These are phyloP conservation scores for Rhizopus stolonifer DNA, from an alignment of 371 early-diverging fungal species.

Conservation along the genomic window DNA sequence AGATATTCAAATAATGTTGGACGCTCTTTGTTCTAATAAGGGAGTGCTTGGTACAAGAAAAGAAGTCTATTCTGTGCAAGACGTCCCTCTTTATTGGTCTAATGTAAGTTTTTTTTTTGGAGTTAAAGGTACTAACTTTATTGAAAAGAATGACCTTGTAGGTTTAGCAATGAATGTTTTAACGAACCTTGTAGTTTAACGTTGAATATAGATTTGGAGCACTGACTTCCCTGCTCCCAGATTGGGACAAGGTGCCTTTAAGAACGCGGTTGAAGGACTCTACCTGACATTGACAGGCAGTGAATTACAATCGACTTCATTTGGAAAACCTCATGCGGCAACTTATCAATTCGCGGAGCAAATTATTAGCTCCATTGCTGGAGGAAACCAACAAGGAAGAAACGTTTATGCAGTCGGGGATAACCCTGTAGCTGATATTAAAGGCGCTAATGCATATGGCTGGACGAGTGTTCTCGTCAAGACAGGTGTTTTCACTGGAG, in stretches of 20 bases:
- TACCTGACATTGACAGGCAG: conserved; percentile 39
- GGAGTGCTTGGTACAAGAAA: conserved; percentile 64
- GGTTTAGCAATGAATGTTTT: conserved; percentile 1
- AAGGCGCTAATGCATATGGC: conserved; percentile 80
- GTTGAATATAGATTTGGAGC: conserved; percentile 66
- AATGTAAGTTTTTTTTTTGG: conserved; percentile 45
- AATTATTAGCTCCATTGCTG: conserved; percentile 38
- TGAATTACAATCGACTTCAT: conserved; percentile 64
- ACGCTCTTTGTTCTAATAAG: conserved; percentile 66
- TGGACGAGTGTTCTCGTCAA: conserved; percentile 81
- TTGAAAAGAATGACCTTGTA: conserved; percentile 43
- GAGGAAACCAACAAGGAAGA: conserved; percentile 11
- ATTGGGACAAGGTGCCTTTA: conserved; percentile 82
- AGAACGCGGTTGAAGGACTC: conserved; percentile 62
- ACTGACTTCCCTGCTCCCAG: conserved; percentile 80
- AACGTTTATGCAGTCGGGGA: conserved; percentile 72
- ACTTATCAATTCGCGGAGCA: conserved; percentile 76
- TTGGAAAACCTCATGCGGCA: conserved; percentile 79
- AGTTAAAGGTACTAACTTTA: background rate
- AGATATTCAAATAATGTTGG: conserved; percentile 80
- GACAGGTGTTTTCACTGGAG: conserved; percentile 76
- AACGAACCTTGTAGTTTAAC: background rate
- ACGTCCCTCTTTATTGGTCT: conserved; percentile 78
- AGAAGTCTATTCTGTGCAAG: conserved; percentile 41
- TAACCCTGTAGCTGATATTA: conserved; percentile 76